Evolutionary conservation across 2,329 filamentous ascomycete species (phyloP), one percentile per base, ranked within the genome.

Genomic region (Aspergillus spinulosporus): DNA sequence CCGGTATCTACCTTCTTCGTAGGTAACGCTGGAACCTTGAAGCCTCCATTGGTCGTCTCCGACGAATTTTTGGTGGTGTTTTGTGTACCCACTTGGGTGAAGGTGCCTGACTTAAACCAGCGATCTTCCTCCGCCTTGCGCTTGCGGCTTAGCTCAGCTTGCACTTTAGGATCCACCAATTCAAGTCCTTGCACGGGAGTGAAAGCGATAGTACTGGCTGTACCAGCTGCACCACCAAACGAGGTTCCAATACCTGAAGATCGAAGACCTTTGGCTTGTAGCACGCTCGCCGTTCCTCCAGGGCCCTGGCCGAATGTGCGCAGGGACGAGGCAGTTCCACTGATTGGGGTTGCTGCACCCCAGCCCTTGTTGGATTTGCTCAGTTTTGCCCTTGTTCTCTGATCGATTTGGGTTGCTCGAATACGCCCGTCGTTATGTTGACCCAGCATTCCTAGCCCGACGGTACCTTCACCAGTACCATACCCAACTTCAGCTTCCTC

Each of bases 81-180:
- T 54, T 73, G 68, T 44, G 62, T 64, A 7, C 86, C 86, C 54
- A 96, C 84, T 73, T 97, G 92, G 6, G 94, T 97, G 69, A 99
- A 99, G 0, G 90, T 92, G n/a, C 94, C 94, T 46, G 91, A 90
- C 74, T 94, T 96, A 80, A 99, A 99, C 88, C 92, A 99, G 37
- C 91, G 82, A 70, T 97, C 93, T 71, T 96, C 91, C 62, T 97
- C 94, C 0, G 91, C 92, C 72, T 96, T 95, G 61, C 92, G 82
- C 79, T 97, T 97, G 66, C 91, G 84, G 69, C 84, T 92, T 72
- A 96, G 83, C 77, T 97, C 92, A 5, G 90, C 89, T 64, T 92
- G 87, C 56, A 89, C 85, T 78, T 94, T 96, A 21, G 94, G 94
- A 72, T 97, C 93, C 5, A 97, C 92, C 9, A 99, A 83, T 77